Percentiles rank a stretch among this genome's conserved stretches.
These are phyloP conservation scores for Trichoderma harzianum DNA, from an alignment of 2,329 filamentous ascomycete genomes.

Conservation along the genomic window DNA sequence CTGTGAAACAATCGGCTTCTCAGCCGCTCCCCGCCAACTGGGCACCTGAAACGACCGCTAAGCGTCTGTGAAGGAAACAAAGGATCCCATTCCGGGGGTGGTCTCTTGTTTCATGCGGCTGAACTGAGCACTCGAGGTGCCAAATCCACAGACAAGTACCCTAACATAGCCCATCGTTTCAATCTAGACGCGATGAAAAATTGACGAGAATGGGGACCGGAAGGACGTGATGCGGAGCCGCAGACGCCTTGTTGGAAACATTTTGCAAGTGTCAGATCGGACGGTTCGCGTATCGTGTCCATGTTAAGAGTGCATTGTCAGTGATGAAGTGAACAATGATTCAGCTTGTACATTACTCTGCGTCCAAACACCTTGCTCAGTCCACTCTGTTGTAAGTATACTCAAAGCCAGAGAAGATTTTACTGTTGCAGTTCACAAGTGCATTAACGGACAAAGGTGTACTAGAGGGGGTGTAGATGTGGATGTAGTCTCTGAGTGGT, in stretches of 20 bases:
- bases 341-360: not conserved
- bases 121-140: not conserved
- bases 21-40: not conserved
- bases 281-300: not conserved
- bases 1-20: slow-evolving; percentile 5
- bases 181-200: not conserved
- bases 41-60: slow-evolving; percentile 8
- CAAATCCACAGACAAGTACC: not conserved
- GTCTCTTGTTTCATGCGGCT: not conserved
- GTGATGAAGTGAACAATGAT: not conserved
- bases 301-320: no score
- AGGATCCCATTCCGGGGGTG: not conserved
- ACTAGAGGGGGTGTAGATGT: not conserved
- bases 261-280: slow-evolving; percentile 1
- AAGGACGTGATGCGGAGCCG: not conserved
- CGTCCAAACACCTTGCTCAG: not conserved
- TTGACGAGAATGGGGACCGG: not conserved
- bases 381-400: not conserved
- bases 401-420: not conserved
- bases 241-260: not conserved
- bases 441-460: not conserved
- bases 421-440: not conserved
- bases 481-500: not conserved
- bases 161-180: not conserved
- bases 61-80: not conserved